Evolutionary conservation across 2,329 filamentous ascomycete species (phyloP).

Genomic region (Lojkania enalia): DNA sequence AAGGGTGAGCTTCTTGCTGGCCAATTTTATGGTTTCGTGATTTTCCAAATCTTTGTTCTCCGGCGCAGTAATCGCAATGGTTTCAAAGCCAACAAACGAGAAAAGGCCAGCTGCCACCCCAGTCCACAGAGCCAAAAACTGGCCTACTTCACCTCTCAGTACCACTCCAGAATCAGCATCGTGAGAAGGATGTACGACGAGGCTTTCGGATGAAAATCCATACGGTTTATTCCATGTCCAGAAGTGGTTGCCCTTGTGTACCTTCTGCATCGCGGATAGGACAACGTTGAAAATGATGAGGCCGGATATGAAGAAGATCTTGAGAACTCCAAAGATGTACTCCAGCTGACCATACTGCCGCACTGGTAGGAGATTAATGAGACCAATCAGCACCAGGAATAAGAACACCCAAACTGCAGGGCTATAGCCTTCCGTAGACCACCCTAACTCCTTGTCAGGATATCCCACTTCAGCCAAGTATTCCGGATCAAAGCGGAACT

Average conservation of each 20-base stretch:
- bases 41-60: constrained; percentile 48
- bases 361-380: constrained; percentile 85
- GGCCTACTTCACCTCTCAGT: constrained; percentile 34
- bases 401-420: constrained; percentile 70
- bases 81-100: constrained; percentile 50
- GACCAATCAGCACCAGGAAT: constrained; percentile 73
- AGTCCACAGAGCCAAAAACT: constrained; percentile 48
- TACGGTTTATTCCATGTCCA: constrained; percentile 43
- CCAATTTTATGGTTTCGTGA: constrained; percentile 51
- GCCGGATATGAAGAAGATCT: constrained; percentile 62
- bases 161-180: constrained; percentile 24
- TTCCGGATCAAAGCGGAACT: constrained; percentile 43
- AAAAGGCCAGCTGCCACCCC: constrained; percentile 49
- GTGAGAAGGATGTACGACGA: constrained; percentile 29
- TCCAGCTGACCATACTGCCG: constrained; percentile 85
- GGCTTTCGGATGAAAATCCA: constrained; percentile 31
- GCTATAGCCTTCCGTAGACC: constrained; percentile 66
- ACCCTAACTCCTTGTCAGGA: constrained; percentile 59
- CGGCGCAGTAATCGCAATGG: constrained; percentile 49
- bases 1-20: constrained; percentile 49
- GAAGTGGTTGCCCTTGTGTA: constrained; percentile 27
- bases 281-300: constrained; percentile 51
- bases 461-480: constrained; percentile 39
- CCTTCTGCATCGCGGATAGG: constrained; percentile 35
- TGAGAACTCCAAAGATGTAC: constrained; percentile 81